Evolutionary conservation across 169 alveolate species (phyloP), one percentile per base, ranked within the genome.

Genomic region (Plasmodium cynomolgi): DNA sequence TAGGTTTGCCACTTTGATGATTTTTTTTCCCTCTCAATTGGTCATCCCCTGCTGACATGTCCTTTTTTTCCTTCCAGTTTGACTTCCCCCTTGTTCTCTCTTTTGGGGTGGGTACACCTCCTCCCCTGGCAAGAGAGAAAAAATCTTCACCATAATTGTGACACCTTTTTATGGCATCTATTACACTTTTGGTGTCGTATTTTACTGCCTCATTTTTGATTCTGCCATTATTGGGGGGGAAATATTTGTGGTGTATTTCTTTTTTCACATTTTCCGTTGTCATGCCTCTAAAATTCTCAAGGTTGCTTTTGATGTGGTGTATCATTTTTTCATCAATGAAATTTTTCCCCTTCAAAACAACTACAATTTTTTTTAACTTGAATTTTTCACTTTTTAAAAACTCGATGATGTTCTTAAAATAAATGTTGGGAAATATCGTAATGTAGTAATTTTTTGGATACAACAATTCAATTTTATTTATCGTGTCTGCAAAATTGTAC

Each of bases 331-430:
- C 62, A 62, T 90, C 91, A 68, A 90, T 90, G 72, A 62, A 23
- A 79, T 90, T 81, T 71, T 80, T 90, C 15, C 94, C 94, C 74
- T 90, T 90, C 23, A 90, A 17, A 75, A 80, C 71, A n/a, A 90
- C 83, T 20, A 90, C 62, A 62, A 96, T 93, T 81, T 91, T 88
- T 72, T 92, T 84, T 54, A 96, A 73, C 62, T 68, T 58, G 58
- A 93, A 96, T 58, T 91, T 91, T 71, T 93, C 96, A 73, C 84
- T 31, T 62, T 92, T 95, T 91, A 96, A 75, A 84, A 96, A 96
- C 13, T 82, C 80, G 6, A 96, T 92, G 54, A 96, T 72, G 31
- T 92, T 92, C 34, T 93, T 81, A 74, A 93, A 92, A 75, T 95
- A 93, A 29, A 91, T 92, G 72, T 77, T 94, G 71, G 96, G 96